phyloP scores from a whole-genome alignment of 2,329 filamentous ascomycete species.

The Aspergillus felis region DNA sequence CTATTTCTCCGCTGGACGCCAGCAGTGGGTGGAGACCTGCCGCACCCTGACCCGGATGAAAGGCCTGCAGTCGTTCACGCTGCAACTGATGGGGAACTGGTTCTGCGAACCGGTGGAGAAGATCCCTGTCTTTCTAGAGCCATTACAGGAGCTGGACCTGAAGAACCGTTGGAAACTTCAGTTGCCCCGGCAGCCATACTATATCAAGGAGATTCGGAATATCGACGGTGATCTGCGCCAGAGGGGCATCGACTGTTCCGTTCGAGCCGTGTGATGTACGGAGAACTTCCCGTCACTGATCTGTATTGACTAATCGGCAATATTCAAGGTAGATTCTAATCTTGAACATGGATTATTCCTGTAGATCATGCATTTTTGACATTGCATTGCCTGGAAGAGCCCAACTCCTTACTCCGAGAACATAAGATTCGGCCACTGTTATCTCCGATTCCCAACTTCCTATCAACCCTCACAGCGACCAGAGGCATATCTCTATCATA shows the following conservation, averaged over 20 bases:
- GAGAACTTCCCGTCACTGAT: neutral
- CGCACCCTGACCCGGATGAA: constrained; percentile 22
- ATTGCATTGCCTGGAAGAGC: neutral
- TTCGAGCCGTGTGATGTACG: constrained; percentile 14
- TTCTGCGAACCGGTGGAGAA: constrained; percentile 36
- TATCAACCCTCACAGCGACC: neutral
- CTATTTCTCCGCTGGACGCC: constrained; percentile 34
- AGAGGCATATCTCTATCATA: neutral
- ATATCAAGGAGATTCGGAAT: constrained; percentile 25
- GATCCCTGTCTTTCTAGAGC: constrained; percentile 33
- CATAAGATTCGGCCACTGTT: neutral
- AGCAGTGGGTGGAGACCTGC: constrained; percentile 38
- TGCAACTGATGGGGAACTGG: constrained; percentile 32
- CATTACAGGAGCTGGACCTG: constrained; percentile 25
- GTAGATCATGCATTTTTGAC: neutral
- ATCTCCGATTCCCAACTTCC: neutral
- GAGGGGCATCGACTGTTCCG: constrained; percentile 31
- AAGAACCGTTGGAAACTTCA: constrained; percentile 27
- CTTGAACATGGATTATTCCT: neutral
- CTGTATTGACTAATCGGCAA: no score
- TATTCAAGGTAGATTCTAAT: neutral
- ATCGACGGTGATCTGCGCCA: constrained; percentile 27
- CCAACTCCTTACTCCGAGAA: neutral
- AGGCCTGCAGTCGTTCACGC: constrained; percentile 26
- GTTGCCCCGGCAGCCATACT: constrained; percentile 33